Evolutionary conservation across 805 yeast genomes (phyloP), one percentile per base, ranked within the genome.

Genomic region (Kazachstania viticola): DNA sequence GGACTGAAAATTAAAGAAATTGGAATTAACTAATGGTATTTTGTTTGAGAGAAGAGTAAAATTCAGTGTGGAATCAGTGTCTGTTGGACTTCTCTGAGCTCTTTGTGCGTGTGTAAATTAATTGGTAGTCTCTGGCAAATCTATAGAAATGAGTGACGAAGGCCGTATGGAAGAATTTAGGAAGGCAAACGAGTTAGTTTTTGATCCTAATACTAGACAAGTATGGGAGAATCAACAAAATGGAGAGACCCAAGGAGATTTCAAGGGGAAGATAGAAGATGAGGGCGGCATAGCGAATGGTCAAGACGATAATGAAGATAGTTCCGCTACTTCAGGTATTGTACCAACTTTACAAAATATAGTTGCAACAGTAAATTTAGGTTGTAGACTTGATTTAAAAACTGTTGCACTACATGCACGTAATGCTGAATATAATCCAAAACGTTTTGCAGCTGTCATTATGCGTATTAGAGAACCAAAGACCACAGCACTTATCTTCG

Each of bases 381-480:
- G 91, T 44, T 91, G 98, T 60, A 77, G 97, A 40, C 65, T 91
- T 46, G 98, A 91, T 59, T 71, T 91, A 57, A 91, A 91, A 54
- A 91, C 98, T 14, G 93, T 91, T 54, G 98, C 98, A 1, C 66
- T 91, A 39, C 98, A 91, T 60, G 97, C 97, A 3, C 84, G 98
- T 71, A 91, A 91, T 61, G 98, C 98, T 22, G 98, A 91, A 58
- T 91, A 91, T 62, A 91, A 91, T 51, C 98, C 98, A 31, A 84
- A 81, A 56, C 94, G 98, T 66, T 91, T 91, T 65, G 98, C 98
- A 11, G 98, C 98, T 37, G 98, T 91, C 30, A 91, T 91, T 47
- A 91, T 91, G 98, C 82, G 98, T 69, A 91, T 91, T 47, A 75
- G 98, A 61, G 98, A 91, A 58, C 98, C 98, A 13, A 91, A 91